Evolutionary conservation across 163 green algal genomes (phyloP).

Genomic region (Coccomyxa subellipsoidea): DNA sequence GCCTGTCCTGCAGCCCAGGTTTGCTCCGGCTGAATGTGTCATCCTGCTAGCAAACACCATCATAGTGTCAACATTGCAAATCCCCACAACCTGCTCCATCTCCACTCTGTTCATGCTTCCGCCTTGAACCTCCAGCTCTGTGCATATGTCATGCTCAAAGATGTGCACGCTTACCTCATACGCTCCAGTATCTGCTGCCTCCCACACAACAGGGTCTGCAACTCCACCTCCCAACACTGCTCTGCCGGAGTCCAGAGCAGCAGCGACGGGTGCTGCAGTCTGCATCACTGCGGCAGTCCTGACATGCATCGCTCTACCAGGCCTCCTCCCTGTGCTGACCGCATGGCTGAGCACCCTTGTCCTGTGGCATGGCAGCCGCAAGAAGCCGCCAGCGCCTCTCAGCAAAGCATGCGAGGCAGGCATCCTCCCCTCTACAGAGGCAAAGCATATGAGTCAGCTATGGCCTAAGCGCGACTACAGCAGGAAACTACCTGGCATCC

Average conservation of each 20-base stretch:
- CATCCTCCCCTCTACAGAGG: neutral
- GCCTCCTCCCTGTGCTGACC: neutral
- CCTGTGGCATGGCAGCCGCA: neutral
- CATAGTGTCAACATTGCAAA: too few species aligned
- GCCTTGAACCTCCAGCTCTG: too few species aligned
- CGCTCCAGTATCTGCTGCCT: too few species aligned
- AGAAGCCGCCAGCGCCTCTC: neutral
- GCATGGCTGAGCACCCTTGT: neutral
- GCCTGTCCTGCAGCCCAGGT: conserved; percentile 14
- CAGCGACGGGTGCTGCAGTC: neutral
- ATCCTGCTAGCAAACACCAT: too few species aligned
- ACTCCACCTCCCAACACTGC: neutral
- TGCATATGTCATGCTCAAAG: too few species aligned
- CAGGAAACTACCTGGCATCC: too few species aligned
- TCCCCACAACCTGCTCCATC: too few species aligned
- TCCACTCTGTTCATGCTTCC: too few species aligned
- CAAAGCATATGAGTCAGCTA: too few species aligned
- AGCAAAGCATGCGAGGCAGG: neutral
- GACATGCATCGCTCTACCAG: neutral
- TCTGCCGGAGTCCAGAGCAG: too few species aligned
- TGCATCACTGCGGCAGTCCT: neutral
- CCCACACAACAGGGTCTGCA: neutral
- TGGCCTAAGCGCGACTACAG: too few species aligned
- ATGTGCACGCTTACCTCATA: too few species aligned
- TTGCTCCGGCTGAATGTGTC: conserved; percentile 2